Base-by-base conservation (phyloP, 2,329 filamentous ascomycete genomes). In the Fusarium sp. region DNA sequence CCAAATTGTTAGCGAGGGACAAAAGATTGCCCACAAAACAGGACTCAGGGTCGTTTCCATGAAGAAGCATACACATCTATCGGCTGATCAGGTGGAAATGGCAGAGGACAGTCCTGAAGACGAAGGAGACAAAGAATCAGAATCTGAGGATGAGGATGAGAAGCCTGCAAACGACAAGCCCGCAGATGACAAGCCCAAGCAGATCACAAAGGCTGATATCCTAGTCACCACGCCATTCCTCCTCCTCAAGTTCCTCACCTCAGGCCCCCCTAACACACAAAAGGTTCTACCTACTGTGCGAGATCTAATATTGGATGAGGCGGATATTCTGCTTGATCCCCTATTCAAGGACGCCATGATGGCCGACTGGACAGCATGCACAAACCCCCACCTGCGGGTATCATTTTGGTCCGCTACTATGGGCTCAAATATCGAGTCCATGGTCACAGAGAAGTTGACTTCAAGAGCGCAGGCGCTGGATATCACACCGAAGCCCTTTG, bases 371-470 rank as follows among this genome's bases (percentile, higher is more conserved):
- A 87, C 88, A 41, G 87, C 92, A 4, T 95, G 95, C 77, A 88
- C 83, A 4, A 89, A 90, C 70, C 83, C 87, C 4, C 80, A 84
- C n/a, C 82, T 98, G 10, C 87, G 89, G 23, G 84, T 93, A 5
- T 93, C 92, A 11, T 89, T 97, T 62, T 99, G 95, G 94, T 98
- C 96, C 15, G 96, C 96, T 15, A 99, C 96, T 0, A 97, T 99
- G 90, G 93, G 92, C 5, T 97, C 95, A 17, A 96, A 91, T 71
- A 92, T 98, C 41, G 96, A 99, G 80, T 84, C 89, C 20, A 83
- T 97, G 9, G 87, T 93, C 46, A 86, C 86, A 8, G 86, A 88
- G n/a, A 90, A 90, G 15, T 86, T 96, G 50, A 81, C 84, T 39
- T 80, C 83, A 10, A 85, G 89, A 35, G 84, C 78, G 50, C 76